Evolutionary conservation across 306 rosid genomes (phyloP), one percentile per base, ranked within the genome.

Genomic region (Trifolium fragiferum): DNA sequence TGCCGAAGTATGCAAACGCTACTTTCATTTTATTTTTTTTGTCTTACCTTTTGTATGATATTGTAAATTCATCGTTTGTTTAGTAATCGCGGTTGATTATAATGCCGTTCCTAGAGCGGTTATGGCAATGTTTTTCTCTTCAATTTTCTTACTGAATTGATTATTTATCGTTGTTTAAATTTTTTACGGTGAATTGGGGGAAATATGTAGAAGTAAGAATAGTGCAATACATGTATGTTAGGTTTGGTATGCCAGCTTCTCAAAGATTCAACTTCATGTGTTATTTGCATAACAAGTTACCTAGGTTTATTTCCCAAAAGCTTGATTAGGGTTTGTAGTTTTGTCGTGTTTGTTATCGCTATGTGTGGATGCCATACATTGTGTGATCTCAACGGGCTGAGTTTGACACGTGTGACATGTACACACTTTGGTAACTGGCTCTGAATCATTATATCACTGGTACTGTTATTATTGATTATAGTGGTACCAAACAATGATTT

Each of bases 1-100:
- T 3, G 90, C 83, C 43, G 96, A 95, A 91, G 99, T 95, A 73
- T 62, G 83, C 55, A 33, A 33, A 1, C 19, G 3, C 1, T 14
- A 11, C 38, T 12, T 70, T 66, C 16, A 37, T 33, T 6, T 62
- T n/a, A n/a, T n/a, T 40, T 27, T 27, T 30, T 30, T 30, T 30
- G 32, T 27, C 5, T 3, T 4, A 30, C 33, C 33, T 30, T 54
- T 23, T 54, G 3, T 59, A 20, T 21, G 14, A 25, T 57, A 2
- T 16, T 41, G 23, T 41, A 20, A 69, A 14, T 61, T 69, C n/a
- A 3, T 58, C 15, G 5, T 38, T 25, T 57, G n/a, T 73, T 63
- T 64, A 25, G 66, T 69, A 35, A 21, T 69, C 64, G 50, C 41
- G 37, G 30, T 18, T 68, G 3, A 33, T 41, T 41, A 3, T 72